A percentile compares a stretch with the other conserved stretches of the same genome.
Evolutionary conservation across 768 basidiomycete species (phyloP).

Genomic region (Suillus fuscotomentosus): DNA sequence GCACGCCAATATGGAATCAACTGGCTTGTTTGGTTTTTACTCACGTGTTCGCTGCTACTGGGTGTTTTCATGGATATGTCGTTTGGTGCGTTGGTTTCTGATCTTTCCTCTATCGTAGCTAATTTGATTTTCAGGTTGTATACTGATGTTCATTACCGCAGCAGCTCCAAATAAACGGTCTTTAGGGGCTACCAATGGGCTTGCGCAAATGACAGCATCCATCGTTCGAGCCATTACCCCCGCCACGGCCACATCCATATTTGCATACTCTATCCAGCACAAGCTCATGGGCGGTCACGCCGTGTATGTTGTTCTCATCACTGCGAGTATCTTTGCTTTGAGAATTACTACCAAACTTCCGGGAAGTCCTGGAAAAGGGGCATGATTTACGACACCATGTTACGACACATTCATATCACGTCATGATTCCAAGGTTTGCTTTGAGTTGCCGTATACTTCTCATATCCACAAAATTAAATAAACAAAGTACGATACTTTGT

Average conservation of each 20-base stretch:
- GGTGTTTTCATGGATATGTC: conserved; percentile 28
- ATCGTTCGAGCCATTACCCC: conserved; percentile 34
- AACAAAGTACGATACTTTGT: not conserved
- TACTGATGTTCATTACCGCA: conserved; percentile 68
- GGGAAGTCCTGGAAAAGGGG: not conserved
- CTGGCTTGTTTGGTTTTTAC: conserved; percentile 25
- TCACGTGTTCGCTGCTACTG: conserved; percentile 25
- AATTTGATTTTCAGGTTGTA: conserved; percentile 45
- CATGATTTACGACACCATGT: not conserved
- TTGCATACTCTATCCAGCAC: conserved; percentile 35
- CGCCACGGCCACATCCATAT: conserved; percentile 30
- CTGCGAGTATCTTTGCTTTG: conserved; percentile 13
- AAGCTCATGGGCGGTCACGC: conserved; percentile 36
- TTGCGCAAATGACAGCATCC: conserved; percentile 29
- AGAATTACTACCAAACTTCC: conserved; percentile 23
- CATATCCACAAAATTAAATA: not conserved
- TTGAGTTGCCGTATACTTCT: not conserved
- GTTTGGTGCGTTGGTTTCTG: conserved; percentile 25
- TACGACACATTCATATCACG: not conserved
- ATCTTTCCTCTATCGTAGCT: conserved; percentile 5
- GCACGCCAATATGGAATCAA: conserved; percentile 22
- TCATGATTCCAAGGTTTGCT: not conserved
- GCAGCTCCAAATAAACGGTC: conserved; percentile 64
- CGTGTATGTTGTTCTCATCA: conserved; percentile 31
- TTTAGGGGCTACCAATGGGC: conserved; percentile 69